phyloP scores from a whole-genome alignment of 441 rosid genomes.

The Theobroma grandiflorum region DNA sequence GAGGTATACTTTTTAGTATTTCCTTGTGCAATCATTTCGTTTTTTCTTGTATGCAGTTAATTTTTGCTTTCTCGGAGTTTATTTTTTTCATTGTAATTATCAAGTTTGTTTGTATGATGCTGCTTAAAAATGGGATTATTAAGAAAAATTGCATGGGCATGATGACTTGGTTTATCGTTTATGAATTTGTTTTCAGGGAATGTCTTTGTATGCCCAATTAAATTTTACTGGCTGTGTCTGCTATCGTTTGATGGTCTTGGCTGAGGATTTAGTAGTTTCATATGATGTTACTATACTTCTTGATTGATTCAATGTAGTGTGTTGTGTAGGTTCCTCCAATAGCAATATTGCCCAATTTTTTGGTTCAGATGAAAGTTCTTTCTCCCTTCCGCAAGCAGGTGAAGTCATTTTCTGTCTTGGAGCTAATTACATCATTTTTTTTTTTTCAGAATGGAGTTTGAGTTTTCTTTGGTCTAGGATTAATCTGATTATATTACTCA shows the following conservation, averaged over 20 bases:
- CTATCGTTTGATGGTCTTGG: constrained; percentile 20
- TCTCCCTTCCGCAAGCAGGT: constrained; percentile 90
- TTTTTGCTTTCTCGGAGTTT: background rate
- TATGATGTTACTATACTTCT: constrained; percentile 10
- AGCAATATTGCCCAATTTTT: constrained; percentile 76
- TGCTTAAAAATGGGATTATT: constrained; percentile 1
- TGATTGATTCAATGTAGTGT: constrained; percentile 31
- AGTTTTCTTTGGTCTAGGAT: constrained; percentile 4
- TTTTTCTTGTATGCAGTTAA: background rate
- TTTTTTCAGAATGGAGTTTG: background rate
- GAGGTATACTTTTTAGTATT: constrained; percentile 59
- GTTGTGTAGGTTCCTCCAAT: constrained; percentile 80
- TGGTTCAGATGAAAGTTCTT: constrained; percentile 84
- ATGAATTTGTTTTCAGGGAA: constrained; percentile 11
- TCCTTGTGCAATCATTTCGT: background rate
- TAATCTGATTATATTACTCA: constrained; percentile 37
- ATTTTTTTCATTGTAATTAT: background rate
- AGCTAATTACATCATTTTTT: constrained; percentile 15
- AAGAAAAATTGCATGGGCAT: background rate
- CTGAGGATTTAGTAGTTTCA: background rate
- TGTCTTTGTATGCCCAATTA: constrained; percentile 6
- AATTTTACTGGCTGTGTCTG: constrained; percentile 15
- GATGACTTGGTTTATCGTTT: background rate
- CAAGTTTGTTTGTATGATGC: background rate
- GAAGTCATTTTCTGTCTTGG: background rate